These are phyloP conservation scores for Chalciporus chontae DNA, from an alignment of 768 basidiomycete species.

Conservation along the genomic window DNA sequence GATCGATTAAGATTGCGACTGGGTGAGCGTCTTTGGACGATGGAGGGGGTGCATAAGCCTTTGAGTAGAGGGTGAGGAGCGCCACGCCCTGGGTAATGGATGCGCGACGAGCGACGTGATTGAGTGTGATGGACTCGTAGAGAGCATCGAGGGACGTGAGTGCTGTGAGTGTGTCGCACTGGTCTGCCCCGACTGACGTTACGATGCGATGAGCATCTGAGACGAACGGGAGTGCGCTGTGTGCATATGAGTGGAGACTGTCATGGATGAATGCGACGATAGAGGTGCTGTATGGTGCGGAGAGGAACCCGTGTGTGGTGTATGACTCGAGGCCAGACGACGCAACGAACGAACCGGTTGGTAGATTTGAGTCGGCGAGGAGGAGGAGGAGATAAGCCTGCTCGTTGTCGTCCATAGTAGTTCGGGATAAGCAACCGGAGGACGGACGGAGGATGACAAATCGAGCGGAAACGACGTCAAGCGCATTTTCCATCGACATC, in stretches of 20 bases:
- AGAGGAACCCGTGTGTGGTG: constrained; percentile 75
- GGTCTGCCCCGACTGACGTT: constrained; percentile 12
- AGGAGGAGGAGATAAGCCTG: constrained; percentile 74
- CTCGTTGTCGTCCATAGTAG: constrained; percentile 39
- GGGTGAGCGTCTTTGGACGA: constrained; percentile 13
- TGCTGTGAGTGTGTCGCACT: constrained; percentile 33
- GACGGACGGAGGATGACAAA: not conserved
- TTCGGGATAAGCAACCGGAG: too few species aligned
- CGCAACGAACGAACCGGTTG: constrained; percentile 95
- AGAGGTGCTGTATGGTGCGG: constrained; percentile 20
- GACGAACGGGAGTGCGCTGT: constrained; percentile 74
- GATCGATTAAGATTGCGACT: constrained; percentile 47
- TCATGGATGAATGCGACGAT: constrained; percentile 62
- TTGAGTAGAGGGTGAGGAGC: constrained; percentile 82
- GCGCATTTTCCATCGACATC: not conserved
- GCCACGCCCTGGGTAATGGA: constrained; percentile 92
- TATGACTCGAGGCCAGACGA: constrained; percentile 92
- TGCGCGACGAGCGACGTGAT: constrained; percentile 83
- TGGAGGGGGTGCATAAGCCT: constrained; percentile 66
- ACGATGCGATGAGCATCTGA: constrained; percentile 59
- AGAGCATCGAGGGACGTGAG: constrained; percentile 64
- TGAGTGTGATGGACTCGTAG: constrained; percentile 85
- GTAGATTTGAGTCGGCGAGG: constrained; percentile 88
- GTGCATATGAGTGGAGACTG: constrained; percentile 75
- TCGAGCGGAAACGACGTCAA: not conserved